phyloP scores from a whole-genome alignment of 345 rosid genomes.

The Dimocarpus longan region DNA sequence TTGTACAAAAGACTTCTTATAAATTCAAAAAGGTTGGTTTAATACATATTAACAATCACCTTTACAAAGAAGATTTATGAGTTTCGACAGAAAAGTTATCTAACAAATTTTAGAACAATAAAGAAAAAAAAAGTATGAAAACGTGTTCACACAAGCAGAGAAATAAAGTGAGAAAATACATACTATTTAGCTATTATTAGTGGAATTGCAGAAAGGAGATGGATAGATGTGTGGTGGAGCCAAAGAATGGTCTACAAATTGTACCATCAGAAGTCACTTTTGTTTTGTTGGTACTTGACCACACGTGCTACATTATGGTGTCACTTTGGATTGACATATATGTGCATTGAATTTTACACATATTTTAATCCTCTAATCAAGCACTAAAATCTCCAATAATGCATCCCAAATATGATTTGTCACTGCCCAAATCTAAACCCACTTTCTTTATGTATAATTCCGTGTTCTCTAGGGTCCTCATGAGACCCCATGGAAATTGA shows the following conservation, averaged over 20 bases:
- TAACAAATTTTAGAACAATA: no score
- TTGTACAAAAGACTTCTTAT: neutral
- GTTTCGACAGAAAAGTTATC: neutral
- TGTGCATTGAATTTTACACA: neutral
- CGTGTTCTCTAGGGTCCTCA: neutral
- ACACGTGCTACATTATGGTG: slow-evolving; percentile 20
- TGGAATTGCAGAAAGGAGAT: neutral
- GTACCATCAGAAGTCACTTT: slow-evolving; percentile 11
- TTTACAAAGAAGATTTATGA: neutral
- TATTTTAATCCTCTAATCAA: slow-evolving; percentile 10
- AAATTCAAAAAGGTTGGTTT: neutral
- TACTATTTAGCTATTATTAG: neutral
- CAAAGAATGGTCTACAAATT: slow-evolving; percentile 3
- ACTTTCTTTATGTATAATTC: neutral
- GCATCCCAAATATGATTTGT: slow-evolving; percentile 15
- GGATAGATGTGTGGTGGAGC: slow-evolving; percentile 2
- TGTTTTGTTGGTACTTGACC: slow-evolving; percentile 25
- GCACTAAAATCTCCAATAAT: neutral
- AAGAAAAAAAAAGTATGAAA: neutral
- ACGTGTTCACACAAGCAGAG: neutral
- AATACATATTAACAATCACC: neutral
- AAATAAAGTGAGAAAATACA: no score
- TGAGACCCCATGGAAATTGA: neutral
- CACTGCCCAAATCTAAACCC: neutral
- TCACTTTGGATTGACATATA: slow-evolving; percentile 16